phyloP scores from a whole-genome alignment of 202 grass and related monocot species.

The Hordeum pubiflorum region DNA sequence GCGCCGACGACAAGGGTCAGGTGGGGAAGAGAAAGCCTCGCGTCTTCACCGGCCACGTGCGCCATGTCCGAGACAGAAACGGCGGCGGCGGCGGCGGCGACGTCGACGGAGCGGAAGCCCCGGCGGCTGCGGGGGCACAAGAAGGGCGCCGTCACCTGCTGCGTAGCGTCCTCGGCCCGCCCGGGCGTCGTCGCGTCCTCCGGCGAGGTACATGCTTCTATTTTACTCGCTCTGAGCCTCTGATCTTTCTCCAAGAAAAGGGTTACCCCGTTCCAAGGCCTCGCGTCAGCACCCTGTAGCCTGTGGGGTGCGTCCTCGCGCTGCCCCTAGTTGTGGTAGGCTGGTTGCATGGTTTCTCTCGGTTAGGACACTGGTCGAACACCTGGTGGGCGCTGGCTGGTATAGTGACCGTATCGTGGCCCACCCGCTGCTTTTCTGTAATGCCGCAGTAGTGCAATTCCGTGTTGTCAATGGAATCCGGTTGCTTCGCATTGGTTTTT shows the following conservation, averaged over 20 bases:
- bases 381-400: constrained; percentile 2
- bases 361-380: constrained; percentile 23
- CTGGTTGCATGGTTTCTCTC: not conserved
- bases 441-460: no score
- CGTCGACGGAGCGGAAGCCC: constrained; percentile 30
- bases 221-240: not conserved
- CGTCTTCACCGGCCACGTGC: not conserved
- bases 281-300: not conserved
- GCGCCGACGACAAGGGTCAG: not conserved
- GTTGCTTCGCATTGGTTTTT: no score
- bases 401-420: not conserved
- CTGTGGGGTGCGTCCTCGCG: not conserved
- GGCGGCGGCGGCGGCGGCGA: not conserved
- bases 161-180: constrained; percentile 57
- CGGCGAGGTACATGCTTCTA: constrained; percentile 48
- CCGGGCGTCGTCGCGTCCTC: constrained; percentile 63
- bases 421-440: not conserved
- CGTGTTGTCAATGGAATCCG: no score
- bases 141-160: constrained; percentile 61
- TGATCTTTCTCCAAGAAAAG: not conserved
- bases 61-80: constrained; percentile 33
- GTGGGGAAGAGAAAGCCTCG: not conserved
- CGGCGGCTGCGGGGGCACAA: constrained; percentile 63
- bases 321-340: not conserved
- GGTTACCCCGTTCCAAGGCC: not conserved